Base-by-base conservation (phyloP, 345 rosid species). In the Garcia nutans region DNA sequence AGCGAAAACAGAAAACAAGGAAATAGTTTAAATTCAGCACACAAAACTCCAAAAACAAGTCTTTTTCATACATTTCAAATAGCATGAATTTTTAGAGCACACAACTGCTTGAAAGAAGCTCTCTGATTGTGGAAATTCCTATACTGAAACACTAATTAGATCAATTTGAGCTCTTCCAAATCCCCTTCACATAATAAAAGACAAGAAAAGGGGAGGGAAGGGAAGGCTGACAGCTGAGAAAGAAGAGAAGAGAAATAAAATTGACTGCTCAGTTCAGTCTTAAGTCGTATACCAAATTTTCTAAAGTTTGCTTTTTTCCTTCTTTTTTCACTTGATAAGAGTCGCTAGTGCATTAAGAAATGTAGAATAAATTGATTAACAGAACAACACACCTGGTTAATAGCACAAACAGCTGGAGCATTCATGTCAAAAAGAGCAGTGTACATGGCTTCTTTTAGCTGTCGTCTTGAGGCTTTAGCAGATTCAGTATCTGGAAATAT, bases 401-500 rank as follows among this genome's bases (percentile, higher is more conserved):
- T 72, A 56, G 99, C 91, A 88, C 94, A 95, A 52, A 95, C 90
- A 76, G 92, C 93, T 41, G 97, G 97, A 79, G 91, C 97, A 84
- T 91, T 86, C 96, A 95, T 88, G 74, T 90, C 96, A 87, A 95
- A 95, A 55, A 95, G 82, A 77, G 89, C 89, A 9, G 88, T 73
- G 77, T 83, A 76, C 77, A 93, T 88, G 74, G 97, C 90, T 24
- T 90, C 92, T 84, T 90, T 95, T 65, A 95, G 94, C 79, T 89
- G 99, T 81, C 84, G 83, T 84, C 99, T 90, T 74, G 97, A 90
- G 79, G 99, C 99, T 82, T 86, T 90, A 66, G 97, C 97, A 47
- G 95, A 75, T 82, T 95, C 97, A 41, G 96, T 95, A 82, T 91
- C 99, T 95, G 85, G 37, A 78, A 72, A 52, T 59, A 58, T 52